Conservation (phyloP, 805 yeast genomes). For the Saccharomycodes ludwigii region DNA sequence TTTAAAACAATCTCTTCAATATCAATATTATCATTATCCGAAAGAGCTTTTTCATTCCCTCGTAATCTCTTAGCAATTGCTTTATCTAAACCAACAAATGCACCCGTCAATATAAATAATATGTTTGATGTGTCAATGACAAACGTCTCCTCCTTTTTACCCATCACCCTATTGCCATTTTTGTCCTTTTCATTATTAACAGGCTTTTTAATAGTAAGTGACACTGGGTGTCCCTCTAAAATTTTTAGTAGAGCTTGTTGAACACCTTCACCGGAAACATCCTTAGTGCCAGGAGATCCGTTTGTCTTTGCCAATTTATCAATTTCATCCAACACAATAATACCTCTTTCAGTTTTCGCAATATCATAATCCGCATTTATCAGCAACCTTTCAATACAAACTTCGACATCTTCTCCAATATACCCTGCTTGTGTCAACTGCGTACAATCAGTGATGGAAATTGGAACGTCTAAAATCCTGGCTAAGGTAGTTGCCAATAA, state of each 20-base stretch:
- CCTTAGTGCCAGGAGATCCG: conserved; percentile 36
- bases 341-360: conserved; percentile 41
- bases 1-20: conserved; percentile 26
- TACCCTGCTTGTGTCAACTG: conserved; percentile 54
- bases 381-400: conserved; percentile 40
- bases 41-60: conserved; percentile 7
- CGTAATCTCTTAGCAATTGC: conserved; percentile 30
- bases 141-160: conserved; percentile 30
- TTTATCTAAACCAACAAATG: conserved; percentile 46
- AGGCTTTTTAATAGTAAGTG: conserved; percentile 34
- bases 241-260: conserved; percentile 47
- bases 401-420: conserved; percentile 52
- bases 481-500: conserved; percentile 44
- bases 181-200: conserved; percentile 17
- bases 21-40: conserved; percentile 11
- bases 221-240: conserved; percentile 43
- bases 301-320: conserved; percentile 44
- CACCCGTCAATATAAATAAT: conserved; percentile 47
- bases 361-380: conserved; percentile 40
- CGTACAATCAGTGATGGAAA: conserved; percentile 50
- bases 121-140: conserved; percentile 44
- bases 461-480: conserved; percentile 38
- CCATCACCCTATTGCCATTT: conserved; percentile 20
- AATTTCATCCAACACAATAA: conserved; percentile 47
- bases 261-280: conserved; percentile 55